phyloP scores from a whole-genome alignment of 2,329 filamentous ascomycete genomes.

The Fonsecaea monophora region DNA sequence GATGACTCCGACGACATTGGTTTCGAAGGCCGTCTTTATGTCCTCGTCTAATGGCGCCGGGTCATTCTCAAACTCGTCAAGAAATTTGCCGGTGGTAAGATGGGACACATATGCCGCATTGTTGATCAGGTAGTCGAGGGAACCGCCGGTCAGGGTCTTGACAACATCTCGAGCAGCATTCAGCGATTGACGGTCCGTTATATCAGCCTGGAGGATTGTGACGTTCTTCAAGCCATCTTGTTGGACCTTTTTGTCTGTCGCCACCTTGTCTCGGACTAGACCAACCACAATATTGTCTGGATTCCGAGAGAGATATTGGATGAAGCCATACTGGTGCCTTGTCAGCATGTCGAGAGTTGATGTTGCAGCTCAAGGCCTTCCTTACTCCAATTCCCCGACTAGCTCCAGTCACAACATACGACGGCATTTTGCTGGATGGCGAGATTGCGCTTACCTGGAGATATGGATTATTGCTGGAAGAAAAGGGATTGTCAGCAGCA shows the following conservation, averaged over 20 bases:
- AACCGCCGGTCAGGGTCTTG: conserved; percentile 41
- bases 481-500: background rate
- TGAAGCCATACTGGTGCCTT: conserved; percentile 47
- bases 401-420: conserved; percentile 25
- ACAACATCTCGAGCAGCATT: conserved; percentile 44
- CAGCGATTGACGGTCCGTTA: conserved; percentile 49
- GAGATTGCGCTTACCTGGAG: background rate
- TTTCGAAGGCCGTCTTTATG: conserved; percentile 46
- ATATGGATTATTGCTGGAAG: background rate
- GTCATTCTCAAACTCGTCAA: conserved; percentile 41
- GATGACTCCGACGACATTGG: conserved; percentile 61
- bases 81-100: background rate
- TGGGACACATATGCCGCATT: conserved; percentile 54
- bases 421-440: conserved; percentile 13
- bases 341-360: background rate
- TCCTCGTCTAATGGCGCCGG: conserved; percentile 47
- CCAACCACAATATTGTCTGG: conserved; percentile 55
- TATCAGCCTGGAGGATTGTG: conserved; percentile 56
- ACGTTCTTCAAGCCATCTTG: conserved; percentile 52
- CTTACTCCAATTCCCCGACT: conserved; percentile 32
- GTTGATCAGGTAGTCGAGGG: conserved; percentile 60
- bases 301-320: conserved; percentile 54
- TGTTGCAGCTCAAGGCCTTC: background rate
- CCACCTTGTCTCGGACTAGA: conserved; percentile 55
- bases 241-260: conserved; percentile 53